These are phyloP conservation scores for Cladobotryum mycophilum DNA, from an alignment of 2,329 filamentous ascomycete species.

Conservation along the genomic window DNA sequence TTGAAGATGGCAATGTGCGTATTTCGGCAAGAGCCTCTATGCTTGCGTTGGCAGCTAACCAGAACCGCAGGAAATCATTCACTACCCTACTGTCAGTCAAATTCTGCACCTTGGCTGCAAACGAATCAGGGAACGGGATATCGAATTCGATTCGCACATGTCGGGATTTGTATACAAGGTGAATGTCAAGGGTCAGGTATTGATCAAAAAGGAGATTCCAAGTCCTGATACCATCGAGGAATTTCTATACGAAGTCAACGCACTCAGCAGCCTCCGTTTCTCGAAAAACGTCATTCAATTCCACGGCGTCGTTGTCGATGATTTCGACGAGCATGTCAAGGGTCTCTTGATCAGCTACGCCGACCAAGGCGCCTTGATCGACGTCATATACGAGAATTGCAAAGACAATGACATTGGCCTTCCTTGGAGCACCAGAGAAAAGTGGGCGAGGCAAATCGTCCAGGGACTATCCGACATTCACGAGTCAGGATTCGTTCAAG, in stretches of 20 bases:
- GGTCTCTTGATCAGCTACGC: constrained; percentile 87
- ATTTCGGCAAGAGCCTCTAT: background rate
- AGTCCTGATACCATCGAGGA: constrained; percentile 93
- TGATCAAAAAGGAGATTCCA: constrained; percentile 98
- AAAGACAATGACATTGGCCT: constrained; percentile 49
- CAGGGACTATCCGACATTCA: constrained; percentile 87
- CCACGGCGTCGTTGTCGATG: constrained; percentile 82
- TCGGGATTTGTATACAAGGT: constrained; percentile 98
- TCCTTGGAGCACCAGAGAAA: constrained; percentile 68
- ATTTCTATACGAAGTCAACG: constrained; percentile 96
- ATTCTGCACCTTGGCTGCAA: constrained; percentile 66
- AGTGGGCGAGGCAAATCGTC: constrained; percentile 89
- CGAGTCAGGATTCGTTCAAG: constrained; percentile 92
- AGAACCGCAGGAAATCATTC: constrained; percentile 67
- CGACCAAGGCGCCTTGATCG: constrained; percentile 78
- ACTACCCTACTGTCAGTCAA: constrained; percentile 67
- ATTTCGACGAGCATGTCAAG: constrained; percentile 76
- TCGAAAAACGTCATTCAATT: constrained; percentile 78
- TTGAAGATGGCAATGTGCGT: constrained; percentile 81
- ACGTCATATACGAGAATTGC: constrained; percentile 77
- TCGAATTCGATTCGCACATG: constrained; percentile 85
- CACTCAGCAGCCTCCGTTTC: constrained; percentile 68
- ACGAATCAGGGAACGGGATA: constrained; percentile 63
- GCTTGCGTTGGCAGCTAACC: constrained; percentile 11
- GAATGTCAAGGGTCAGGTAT: constrained; percentile 55